Conservation (phyloP, 257 asterid genomes). For the Solanum sejunctum region DNA sequence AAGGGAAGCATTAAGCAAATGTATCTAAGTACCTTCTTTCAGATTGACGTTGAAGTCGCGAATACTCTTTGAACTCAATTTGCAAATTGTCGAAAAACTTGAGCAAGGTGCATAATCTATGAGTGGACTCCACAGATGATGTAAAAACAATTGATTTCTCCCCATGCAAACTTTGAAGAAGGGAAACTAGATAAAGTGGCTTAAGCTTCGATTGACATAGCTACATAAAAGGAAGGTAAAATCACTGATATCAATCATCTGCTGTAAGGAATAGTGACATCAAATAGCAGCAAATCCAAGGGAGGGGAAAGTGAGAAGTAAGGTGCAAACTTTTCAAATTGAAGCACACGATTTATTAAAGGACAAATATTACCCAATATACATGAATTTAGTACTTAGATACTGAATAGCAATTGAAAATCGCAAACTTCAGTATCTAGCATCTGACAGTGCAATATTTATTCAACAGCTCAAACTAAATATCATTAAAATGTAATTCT, state of each 20-base stretch:
- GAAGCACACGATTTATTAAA: neutral
- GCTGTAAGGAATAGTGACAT: neutral
- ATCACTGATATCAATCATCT: neutral
- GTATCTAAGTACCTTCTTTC: conserved; percentile 51
- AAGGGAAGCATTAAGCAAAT: neutral
- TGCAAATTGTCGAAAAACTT: conserved; percentile 47
- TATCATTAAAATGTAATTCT: neutral
- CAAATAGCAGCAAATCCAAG: neutral
- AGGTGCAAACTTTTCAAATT: neutral
- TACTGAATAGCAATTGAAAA: neutral
- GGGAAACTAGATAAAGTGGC: conserved; percentile 78
- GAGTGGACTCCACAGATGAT: conserved; percentile 78
- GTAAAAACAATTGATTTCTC: conserved; percentile 89
- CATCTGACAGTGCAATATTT: neutral
- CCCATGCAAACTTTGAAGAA: conserved; percentile 51
- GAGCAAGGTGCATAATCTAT: conserved; percentile 58
- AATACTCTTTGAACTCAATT: conserved; percentile 66
- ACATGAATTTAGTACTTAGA: neutral
- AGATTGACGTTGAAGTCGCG: conserved; percentile 77
- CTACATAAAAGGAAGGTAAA: conserved; percentile 28
- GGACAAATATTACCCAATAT: neutral
- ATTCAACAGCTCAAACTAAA: neutral
- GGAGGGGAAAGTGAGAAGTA: neutral
- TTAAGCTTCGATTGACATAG: conserved; percentile 64
- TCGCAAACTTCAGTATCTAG: neutral